Base-by-base conservation (phyloP, 2,329 filamentous ascomycete genomes). In the Pyrenophora teres region DNA sequence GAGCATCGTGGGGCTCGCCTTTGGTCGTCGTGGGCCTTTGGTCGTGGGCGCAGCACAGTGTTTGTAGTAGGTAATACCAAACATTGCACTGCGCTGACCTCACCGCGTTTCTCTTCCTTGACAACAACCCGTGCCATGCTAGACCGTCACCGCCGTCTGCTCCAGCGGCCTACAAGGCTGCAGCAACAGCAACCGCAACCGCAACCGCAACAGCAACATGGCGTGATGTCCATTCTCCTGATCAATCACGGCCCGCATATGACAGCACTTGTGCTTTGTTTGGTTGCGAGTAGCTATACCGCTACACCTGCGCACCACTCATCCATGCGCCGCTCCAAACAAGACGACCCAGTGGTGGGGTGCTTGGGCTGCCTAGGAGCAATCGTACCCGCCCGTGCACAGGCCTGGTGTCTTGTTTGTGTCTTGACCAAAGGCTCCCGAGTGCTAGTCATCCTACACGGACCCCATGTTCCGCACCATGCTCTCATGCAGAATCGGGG, bases 51-150 rank as follows among this genome's bases (percentile, higher is more conserved):
- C 23, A 7, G 23, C 23, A 9, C 7, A 7, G 4, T 8, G 4
- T 25, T 9, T 25, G 4, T n/a, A n/a, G 15, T 21, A 15, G 23
- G 27, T 9, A 30, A 30, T 30, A 19, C 8, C 42, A 45, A 18
- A 47, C 53, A 40, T 30, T 54, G 55, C 60, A 60, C 56, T 54
- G 42, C 56, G 67, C 65, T 67, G 56, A 64, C 64, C 60, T 67
- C 67, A 69, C 67, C 66, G 65, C 46, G 51, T 51, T 52, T 54
- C 48, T 49, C 52, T 48, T 50, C 30, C 51, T 52, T 46, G 37
- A 10, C 27, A 30, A 40, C 43, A 32, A 39, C 35, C 46, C 62
- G 60, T 60, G 50, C 58, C 54, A 54, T 52, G 18, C 30, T 49
- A 35, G 15, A 54, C 52, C 48, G 19, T 62, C 61, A 68, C 65